Evolutionary conservation across 805 yeast genomes (phyloP).

Genomic region (Diddensiella transvaalensis): DNA sequence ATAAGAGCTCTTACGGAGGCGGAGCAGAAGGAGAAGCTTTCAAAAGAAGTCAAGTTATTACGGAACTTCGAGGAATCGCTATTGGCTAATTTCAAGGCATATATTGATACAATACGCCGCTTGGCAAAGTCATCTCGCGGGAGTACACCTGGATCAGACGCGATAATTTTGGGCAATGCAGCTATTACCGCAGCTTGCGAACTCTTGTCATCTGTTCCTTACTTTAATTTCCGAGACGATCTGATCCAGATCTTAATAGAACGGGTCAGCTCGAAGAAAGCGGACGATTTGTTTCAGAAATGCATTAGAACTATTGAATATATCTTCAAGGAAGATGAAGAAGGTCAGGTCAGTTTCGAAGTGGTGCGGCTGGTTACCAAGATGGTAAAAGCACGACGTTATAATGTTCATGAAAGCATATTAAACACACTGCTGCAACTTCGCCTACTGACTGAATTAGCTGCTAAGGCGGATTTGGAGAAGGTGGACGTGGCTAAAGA

Average conservation of each 20-base stretch:
- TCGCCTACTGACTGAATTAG: conserved; percentile 38
- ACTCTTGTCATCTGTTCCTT: conserved; percentile 60
- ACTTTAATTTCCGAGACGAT: conserved; percentile 80
- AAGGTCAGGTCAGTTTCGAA: conserved; percentile 79
- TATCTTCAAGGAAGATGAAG: conserved; percentile 71
- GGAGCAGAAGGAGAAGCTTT: conserved; percentile 77
- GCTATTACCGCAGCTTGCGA: conserved; percentile 81
- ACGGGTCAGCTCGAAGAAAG: conserved; percentile 54
- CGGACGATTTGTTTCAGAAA: conserved; percentile 47
- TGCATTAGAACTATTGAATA: conserved; percentile 64
- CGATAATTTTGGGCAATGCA: conserved; percentile 29
- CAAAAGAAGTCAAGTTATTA: conserved; percentile 73
- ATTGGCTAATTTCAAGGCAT: conserved; percentile 63
- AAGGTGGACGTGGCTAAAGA: conserved; percentile 37
- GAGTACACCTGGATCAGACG: conserved; percentile 17
- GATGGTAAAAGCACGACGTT: conserved; percentile 68
- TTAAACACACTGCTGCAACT: conserved; percentile 68
- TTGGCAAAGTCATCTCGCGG: conserved; percentile 40
- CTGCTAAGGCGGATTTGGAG: conserved; percentile 36
- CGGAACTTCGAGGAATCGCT: conserved; percentile 79
- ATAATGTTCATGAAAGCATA: conserved; percentile 78
- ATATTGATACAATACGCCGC: conserved; percentile 52
- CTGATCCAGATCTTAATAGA: conserved; percentile 63
- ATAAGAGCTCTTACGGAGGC: conserved; percentile 78
- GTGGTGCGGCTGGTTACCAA: conserved; percentile 64